Conservation (phyloP, 495 filamentous ascomycete species). For the Penicillium robsamsonii region DNA sequence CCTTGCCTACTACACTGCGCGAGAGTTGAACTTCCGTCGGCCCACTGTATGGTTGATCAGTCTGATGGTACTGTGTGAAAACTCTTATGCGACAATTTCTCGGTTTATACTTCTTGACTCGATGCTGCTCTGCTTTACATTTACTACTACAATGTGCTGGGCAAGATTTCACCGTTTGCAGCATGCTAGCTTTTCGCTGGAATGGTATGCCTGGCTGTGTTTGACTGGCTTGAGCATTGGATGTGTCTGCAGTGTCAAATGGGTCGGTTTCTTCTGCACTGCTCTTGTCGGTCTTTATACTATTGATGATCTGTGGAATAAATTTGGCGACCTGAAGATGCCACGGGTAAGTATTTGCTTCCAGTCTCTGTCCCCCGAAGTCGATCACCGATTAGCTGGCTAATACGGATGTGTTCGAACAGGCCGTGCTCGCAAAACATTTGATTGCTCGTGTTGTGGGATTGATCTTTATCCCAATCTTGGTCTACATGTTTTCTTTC, state of each 20-base stretch:
- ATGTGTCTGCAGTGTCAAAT: conserved; percentile 97
- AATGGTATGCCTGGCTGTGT: conserved; percentile 92
- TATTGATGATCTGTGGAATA: conserved; percentile 95
- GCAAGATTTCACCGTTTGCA: conserved; percentile 88
- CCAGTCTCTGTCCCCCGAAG: background rate
- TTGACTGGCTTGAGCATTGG: conserved; percentile 92
- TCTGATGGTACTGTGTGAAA: conserved; percentile 96
- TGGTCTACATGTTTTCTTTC: conserved; percentile 94
- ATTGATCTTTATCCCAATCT: conserved; percentile 78
- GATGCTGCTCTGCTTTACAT: conserved; percentile 97
- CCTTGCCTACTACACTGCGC: conserved; percentile 90
- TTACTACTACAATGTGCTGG: conserved; percentile 95
- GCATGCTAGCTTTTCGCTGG: conserved; percentile 73
- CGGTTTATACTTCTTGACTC: conserved; percentile 96
- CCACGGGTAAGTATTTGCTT: conserved; percentile 56
- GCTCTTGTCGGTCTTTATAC: conserved; percentile 95
- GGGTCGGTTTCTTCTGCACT: conserved; percentile 93
- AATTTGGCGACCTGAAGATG: conserved; percentile 94
- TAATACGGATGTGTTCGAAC: background rate
- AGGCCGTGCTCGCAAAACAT: conserved; percentile 74
- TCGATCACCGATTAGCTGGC: background rate
- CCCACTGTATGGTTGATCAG: conserved; percentile 92
- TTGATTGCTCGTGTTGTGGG: conserved; percentile 77
- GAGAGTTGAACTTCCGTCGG: conserved; percentile 80
- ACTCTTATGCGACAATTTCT: conserved; percentile 98